Evolutionary conservation across 2,329 filamentous ascomycete genomes (phyloP).

Genomic region (Blumeriella jaapii): DNA sequence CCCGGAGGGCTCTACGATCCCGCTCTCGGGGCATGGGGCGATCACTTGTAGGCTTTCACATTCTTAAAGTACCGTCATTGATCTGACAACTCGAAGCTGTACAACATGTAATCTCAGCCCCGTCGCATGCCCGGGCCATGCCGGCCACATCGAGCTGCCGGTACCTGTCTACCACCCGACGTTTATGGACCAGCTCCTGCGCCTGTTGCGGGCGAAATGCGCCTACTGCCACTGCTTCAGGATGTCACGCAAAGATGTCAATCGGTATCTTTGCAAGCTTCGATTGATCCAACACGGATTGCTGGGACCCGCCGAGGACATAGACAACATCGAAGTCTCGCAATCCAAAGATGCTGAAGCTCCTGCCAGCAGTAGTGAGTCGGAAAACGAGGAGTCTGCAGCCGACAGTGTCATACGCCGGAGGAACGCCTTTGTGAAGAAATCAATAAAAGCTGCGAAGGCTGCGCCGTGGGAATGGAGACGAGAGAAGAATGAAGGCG

Average conservation of each 20-base stretch:
- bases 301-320: conserved; percentile 49
- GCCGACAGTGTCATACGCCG: conserved; percentile 39
- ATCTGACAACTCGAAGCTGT: conserved; percentile 46
- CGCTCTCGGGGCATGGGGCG: conserved; percentile 80
- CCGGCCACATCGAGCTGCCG: conserved; percentile 89
- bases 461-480: conserved; percentile 32
- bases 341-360: conserved; percentile 14
- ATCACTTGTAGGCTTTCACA: conserved; percentile 54
- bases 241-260: conserved; percentile 63
- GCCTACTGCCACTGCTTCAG: conserved; percentile 83
- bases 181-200: conserved; percentile 85
- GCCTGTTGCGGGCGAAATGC: conserved; percentile 77
- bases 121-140: conserved; percentile 78
- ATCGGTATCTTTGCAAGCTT: conserved; percentile 73
- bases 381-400: conserved; percentile 27
- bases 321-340: conserved; percentile 30
- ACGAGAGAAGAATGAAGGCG: conserved; percentile 66
- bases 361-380: conserved; percentile 17
- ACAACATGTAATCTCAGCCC: conserved; percentile 82
- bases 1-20: conserved; percentile 88
- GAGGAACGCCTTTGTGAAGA: conserved; percentile 59
- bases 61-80: neutral
- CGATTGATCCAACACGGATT: conserved; percentile 77
- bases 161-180: conserved; percentile 92
- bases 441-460: conserved; percentile 50